These are phyloP conservation scores for Chimonanthus salicifolius DNA, from an alignment of 164 flowering plant species.

Conservation along the genomic window DNA sequence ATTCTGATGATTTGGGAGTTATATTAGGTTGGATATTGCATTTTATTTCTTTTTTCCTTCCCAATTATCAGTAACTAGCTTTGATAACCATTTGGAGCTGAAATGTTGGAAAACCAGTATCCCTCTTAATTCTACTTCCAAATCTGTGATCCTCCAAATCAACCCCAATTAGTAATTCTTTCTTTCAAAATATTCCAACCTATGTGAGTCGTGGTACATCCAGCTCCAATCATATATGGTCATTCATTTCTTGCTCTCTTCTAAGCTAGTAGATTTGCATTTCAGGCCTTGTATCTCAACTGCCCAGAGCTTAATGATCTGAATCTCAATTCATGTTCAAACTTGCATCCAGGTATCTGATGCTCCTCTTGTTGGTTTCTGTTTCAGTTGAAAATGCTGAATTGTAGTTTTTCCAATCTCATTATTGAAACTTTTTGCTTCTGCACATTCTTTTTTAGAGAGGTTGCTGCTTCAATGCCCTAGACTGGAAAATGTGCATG, in stretches of 20 bases:
- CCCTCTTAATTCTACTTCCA: neutral
- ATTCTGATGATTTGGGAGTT: too few species aligned
- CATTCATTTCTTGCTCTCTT: neutral
- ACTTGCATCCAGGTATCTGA: constrained; percentile 81
- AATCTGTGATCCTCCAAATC: neutral
- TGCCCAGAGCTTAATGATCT: constrained; percentile 83
- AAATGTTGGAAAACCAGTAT: neutral
- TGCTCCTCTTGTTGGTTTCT: neutral
- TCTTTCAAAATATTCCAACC: neutral
- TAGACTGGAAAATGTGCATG: constrained; percentile 69
- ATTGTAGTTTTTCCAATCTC: too few species aligned
- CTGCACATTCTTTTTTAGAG: constrained; percentile 31
- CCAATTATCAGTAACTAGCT: neutral
- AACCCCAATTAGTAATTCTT: neutral
- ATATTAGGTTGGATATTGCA: neutral
- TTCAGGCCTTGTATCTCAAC: constrained; percentile 86
- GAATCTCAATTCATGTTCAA: constrained; percentile 75
- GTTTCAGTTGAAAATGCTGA: neutral
- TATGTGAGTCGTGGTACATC: neutral
- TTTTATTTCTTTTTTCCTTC: neutral
- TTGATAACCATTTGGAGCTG: neutral
- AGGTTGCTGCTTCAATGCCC: constrained; percentile 81
- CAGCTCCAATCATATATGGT: neutral
- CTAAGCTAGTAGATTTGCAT: constrained; percentile 13
- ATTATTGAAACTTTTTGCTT: neutral